A percentile compares a stretch with the other conserved stretches of the same genome.
Conservation (phyloP, 371 early-diverging fungal species). For the Mortierella sp. region DNA sequence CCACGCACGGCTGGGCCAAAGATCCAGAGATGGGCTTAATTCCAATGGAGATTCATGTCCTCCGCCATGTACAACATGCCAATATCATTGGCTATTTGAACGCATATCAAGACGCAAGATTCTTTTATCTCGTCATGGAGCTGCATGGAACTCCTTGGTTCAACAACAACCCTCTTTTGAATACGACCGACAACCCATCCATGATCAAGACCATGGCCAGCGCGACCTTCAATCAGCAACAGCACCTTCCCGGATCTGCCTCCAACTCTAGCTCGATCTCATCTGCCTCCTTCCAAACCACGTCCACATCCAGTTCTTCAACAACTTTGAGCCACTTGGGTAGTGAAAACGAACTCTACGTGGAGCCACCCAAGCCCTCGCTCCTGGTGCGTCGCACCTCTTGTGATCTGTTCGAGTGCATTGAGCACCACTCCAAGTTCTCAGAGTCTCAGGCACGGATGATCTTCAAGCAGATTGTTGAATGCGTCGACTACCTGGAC, state of each 20-base stretch:
- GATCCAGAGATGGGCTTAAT: slow-evolving; percentile 70
- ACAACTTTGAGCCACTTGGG: slow-evolving; percentile 28
- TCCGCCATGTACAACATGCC: slow-evolving; percentile 75
- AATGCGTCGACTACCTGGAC: slow-evolving; percentile 74
- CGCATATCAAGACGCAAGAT: slow-evolving; percentile 71
- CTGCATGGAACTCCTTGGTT: slow-evolving; percentile 83
- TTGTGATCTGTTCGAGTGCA: slow-evolving; percentile 85
- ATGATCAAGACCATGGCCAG: slow-evolving; percentile 43
- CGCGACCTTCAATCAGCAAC: slow-evolving; percentile 37
- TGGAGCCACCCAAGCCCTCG: slow-evolving; percentile 41
- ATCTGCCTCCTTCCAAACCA: slow-evolving; percentile 15
- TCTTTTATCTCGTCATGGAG: slow-evolving; percentile 82
- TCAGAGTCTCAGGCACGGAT: slow-evolving; percentile 66
- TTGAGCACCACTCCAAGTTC: slow-evolving; percentile 73
- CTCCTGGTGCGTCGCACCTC: slow-evolving; percentile 63
- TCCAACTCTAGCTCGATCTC: slow-evolving; percentile 27
- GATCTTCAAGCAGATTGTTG: slow-evolving; percentile 79
- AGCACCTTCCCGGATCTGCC: slow-evolving; percentile 12
- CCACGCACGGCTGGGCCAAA: slow-evolving; percentile 66
- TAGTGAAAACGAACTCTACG: slow-evolving; percentile 14
- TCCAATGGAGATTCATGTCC: slow-evolving; percentile 81
- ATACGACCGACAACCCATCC: slow-evolving; percentile 15
- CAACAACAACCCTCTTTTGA: slow-evolving; percentile 45
- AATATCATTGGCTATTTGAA: slow-evolving; percentile 78
- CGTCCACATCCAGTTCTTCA: slow-evolving; percentile 25